Conservation (phyloP, 768 basidiomycete species). For the Suillus ampliporus region DNA sequence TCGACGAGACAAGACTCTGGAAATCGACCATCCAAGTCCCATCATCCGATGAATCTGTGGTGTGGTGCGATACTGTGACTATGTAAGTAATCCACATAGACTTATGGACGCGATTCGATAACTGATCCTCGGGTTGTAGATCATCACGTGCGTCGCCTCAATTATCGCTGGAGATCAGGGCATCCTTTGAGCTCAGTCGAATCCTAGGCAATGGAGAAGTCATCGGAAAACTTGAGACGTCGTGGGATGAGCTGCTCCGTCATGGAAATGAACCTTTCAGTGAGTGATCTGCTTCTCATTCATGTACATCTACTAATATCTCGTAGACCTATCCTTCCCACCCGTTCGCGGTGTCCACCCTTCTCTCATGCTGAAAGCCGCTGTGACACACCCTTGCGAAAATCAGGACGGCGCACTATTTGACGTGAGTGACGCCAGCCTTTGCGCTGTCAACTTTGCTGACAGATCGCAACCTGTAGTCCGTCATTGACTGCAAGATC, state of each 20-base stretch:
- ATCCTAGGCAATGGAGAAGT: not conserved
- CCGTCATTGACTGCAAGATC: not conserved
- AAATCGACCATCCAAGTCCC: too few relatives aligned
- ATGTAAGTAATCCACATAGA: too few relatives aligned
- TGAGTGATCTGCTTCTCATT: not conserved
- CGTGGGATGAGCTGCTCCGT: not conserved
- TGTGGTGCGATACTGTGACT: too few relatives aligned
- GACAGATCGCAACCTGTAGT: not conserved
- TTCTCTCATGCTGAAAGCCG: not conserved
- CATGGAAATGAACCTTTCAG: not conserved
- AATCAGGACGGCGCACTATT: not conserved
- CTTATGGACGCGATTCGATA: too few relatives aligned
- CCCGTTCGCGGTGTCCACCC: not conserved
- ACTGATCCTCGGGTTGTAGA: not conserved
- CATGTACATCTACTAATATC: not conserved
- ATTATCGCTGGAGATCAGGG: not conserved
- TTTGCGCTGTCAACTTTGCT: not conserved
- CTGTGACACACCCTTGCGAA: not conserved
- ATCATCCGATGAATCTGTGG: too few relatives aligned
- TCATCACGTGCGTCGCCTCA: too few relatives aligned
- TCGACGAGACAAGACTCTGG: too few relatives aligned
- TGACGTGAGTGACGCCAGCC: not conserved
- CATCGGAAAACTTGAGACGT: not conserved
- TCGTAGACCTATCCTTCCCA: not conserved
- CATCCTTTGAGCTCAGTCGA: not conserved